Evolutionary conservation across 2,329 filamentous ascomycete species (phyloP), one percentile per base, ranked within the genome.

Genomic region (Trichoderma koningii): DNA sequence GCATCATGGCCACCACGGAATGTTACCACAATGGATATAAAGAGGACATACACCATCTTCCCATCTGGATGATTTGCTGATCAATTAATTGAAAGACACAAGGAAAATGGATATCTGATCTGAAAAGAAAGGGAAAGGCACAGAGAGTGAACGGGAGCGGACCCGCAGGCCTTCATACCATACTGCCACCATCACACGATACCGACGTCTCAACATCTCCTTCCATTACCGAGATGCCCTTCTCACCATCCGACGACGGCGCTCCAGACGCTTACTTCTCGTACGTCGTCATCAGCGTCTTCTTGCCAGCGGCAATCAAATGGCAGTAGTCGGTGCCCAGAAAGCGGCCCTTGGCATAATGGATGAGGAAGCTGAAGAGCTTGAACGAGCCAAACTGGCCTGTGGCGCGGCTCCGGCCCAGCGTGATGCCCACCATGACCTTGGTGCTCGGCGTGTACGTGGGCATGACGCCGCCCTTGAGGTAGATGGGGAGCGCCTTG

Each of bases 371-470:
- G 65, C 77, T 76, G 10, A 76, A 77, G n/a, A 78, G 15, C 71
- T 77, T 79, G 64, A 74, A 73, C 1, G 57, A 70, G 10, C 76
- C 75, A 59, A 78, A 68, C 68, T 80, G 77, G 1, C 78, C 78
- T 0, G 76, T 76, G 3, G 70, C 79, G 14, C 76, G 73, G 66
- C 74, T 76, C 56, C 76, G 74, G 1, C 80, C 80, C 14, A 82
- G 62, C 1, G 79, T 79, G 28, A 80, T 66, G 5, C 66, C 77
- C n/a, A 75, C 70, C 63, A 76, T 68, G 14, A 73, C 55, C 71
- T 75, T 77, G 15, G 69, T 66, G 41, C 62, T 68, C 7, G 70
- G 68, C 41, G 66, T 55, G 68, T 79, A 79, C 59, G 75, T 73
- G 15, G 72, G 69, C 30, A 75, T 47, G 21, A 70, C 63, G 15